Base-by-base conservation (phyloP, 768 basidiomycete genomes). In the Tylopilus subfusipes region DNA sequence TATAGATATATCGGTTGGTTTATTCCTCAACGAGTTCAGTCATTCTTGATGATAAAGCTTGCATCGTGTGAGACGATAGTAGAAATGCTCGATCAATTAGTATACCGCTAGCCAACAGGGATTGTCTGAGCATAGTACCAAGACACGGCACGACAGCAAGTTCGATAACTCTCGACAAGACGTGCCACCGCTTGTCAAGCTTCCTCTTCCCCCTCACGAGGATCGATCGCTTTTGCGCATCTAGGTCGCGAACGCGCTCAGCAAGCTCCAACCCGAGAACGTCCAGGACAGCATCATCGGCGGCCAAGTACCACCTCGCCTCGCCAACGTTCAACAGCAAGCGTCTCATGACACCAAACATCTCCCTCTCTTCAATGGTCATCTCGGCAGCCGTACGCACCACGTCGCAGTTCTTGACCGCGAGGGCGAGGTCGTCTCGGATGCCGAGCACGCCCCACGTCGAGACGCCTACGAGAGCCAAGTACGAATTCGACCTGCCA, bases 401-500 rank as follows among this genome's bases (percentile, higher is more conserved):
- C 0, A 68, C 69, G 6, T 60, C 53, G 50, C 75, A 75, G 44
- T 79, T 76, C 51, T 70, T 61, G 21, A 76, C 66, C 7, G 34
- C 58, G 46, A 88, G 73, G 48, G 66, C 58, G 21, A 60, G 58
- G 19, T 67, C 60, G 2, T 75, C 68, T 22, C 68, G 22, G n/a
- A 90, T 72, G 0, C 84, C 87, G 0, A 67, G 59, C 27, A 78
- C 55, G 0, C 86, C 88, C 7, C 77, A 78, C 2, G 75, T 80
- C 36, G 90, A 59, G 5, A 88, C 57, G 0, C 73, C 79, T 0
- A 85, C 81, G 9, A 87, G 62, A 1, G 77, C 84, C 18, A 88
- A 62, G 63, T 90, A 78, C 2, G 80, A 71, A 63, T 79, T 84
- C 0, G 84, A 77, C 4, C 83, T 87, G 7, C 79, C 88, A 57